Conservation (phyloP, 2,329 filamentous ascomycete genomes). For the Diaporthe sp. region DNA sequence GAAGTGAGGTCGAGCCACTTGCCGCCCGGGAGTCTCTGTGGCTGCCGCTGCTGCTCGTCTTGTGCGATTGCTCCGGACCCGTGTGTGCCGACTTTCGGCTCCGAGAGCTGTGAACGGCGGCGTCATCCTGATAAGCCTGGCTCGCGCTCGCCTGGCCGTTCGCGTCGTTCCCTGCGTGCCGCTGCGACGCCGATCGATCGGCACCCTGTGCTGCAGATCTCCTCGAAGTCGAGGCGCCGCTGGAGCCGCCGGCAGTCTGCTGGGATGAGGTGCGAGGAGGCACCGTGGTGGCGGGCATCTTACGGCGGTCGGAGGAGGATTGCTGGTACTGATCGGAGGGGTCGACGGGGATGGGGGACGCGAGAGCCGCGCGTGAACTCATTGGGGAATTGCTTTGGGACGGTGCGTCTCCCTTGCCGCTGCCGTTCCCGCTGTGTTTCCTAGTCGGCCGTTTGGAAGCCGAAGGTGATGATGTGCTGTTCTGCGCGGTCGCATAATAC, state of each 20-base stretch:
- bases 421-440: conserved; percentile 40
- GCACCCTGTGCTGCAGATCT: conserved; percentile 52
- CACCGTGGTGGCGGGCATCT: conserved; percentile 79
- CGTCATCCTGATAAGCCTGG: conserved; percentile 50
- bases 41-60: conserved; percentile 55
- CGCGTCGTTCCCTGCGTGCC: conserved; percentile 48
- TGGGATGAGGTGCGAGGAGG: conserved; percentile 86
- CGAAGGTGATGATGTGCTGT: conserved; percentile 62
- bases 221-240: conserved; percentile 57
- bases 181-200: conserved; percentile 37
- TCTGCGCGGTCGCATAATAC: conserved; percentile 68
- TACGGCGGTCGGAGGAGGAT: conserved; percentile 65
- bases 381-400: conserved; percentile 58
- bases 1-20: conserved; percentile 55
- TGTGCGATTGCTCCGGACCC: conserved; percentile 56
- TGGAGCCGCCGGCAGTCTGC: conserved; percentile 55
- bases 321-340: conserved; percentile 58
- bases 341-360: conserved; percentile 57
- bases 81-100: conserved; percentile 56
- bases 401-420: conserved; percentile 41
- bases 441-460: conserved; percentile 66
- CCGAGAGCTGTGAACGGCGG: conserved; percentile 55
- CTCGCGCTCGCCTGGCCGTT: conserved; percentile 54
- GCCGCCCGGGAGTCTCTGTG: conserved; percentile 53
- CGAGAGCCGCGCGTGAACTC: conserved; percentile 62